phyloP scores from a whole-genome alignment of 768 basidiomycete genomes.

The Leccinum subgranulosum region DNA sequence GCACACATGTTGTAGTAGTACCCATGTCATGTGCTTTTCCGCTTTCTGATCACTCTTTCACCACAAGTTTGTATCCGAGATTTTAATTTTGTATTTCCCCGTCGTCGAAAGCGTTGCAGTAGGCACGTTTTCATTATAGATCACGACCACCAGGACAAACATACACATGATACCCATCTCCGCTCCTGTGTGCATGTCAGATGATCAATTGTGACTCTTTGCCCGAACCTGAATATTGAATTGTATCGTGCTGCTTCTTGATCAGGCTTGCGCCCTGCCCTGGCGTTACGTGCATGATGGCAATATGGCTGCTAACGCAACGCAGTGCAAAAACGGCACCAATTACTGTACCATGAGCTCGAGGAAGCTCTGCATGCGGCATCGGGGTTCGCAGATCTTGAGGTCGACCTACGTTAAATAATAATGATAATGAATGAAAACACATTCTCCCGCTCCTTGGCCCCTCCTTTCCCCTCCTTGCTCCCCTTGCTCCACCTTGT shows the following conservation, averaged over 20 bases:
- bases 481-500: neutral
- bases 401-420: neutral
- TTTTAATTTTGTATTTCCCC: neutral
- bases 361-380: conserved; percentile 4
- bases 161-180: neutral
- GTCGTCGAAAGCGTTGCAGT: neutral
- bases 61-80: neutral
- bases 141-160: neutral
- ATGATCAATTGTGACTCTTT: neutral
- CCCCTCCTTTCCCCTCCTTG: neutral
- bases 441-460: neutral
- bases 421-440: neutral
- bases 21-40: conserved; percentile 17
- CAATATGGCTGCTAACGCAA: neutral
- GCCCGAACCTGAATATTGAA: neutral
- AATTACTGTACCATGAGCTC: conserved; percentile 1
- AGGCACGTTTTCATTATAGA: conserved; percentile 5
- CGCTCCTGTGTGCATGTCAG: neutral
- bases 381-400: conserved; percentile 1
- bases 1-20: conserved; percentile 28
- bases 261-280: neutral
- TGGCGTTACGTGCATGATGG: neutral
- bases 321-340: neutral
- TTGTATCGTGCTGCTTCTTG: neutral
- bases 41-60: neutral